These are phyloP conservation scores for Polymyxa betae DNA, from an alignment of 208 protist species.

Conservation along the genomic window DNA sequence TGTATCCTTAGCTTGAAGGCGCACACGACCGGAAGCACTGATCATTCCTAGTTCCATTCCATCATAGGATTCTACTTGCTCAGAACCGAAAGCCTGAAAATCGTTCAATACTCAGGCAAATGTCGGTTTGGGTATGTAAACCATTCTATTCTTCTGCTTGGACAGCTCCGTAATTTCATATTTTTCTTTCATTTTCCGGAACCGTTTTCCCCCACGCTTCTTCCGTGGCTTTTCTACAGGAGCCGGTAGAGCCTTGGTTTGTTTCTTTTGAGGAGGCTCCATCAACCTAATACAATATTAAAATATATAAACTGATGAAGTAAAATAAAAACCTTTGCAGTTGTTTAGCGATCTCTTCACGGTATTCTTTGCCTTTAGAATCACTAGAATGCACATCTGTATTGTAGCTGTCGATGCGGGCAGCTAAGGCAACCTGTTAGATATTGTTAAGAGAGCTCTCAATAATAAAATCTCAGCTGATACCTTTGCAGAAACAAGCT, in stretches of 20 bases:
- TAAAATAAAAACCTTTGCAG: background rate
- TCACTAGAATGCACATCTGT: background rate
- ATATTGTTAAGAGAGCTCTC: background rate
- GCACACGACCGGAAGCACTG: background rate
- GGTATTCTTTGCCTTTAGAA: background rate
- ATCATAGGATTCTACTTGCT: background rate
- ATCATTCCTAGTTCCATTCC: slow-evolving; percentile 1
- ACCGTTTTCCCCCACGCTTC: background rate
- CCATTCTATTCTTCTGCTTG: slow-evolving; percentile 18
- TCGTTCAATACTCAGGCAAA: background rate
- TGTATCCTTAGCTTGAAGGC: slow-evolving; percentile 12
- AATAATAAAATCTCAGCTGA: background rate
- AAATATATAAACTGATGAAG: background rate
- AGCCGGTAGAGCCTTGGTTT: background rate
- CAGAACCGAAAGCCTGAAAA: background rate
- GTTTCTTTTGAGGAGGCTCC: background rate
- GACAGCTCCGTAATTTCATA: background rate
- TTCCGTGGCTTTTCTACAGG: background rate
- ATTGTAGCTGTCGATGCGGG: background rate
- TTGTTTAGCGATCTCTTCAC: background rate
- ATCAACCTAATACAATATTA: background rate
- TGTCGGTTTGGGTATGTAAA: background rate
- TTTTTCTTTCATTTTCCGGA: background rate
- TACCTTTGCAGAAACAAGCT: slow-evolving; percentile 1
- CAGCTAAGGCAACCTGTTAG: background rate